Evolutionary conservation across 2,329 filamentous ascomycete species (phyloP), one percentile per base, ranked within the genome.

Genomic region (Venturia effusa): DNA sequence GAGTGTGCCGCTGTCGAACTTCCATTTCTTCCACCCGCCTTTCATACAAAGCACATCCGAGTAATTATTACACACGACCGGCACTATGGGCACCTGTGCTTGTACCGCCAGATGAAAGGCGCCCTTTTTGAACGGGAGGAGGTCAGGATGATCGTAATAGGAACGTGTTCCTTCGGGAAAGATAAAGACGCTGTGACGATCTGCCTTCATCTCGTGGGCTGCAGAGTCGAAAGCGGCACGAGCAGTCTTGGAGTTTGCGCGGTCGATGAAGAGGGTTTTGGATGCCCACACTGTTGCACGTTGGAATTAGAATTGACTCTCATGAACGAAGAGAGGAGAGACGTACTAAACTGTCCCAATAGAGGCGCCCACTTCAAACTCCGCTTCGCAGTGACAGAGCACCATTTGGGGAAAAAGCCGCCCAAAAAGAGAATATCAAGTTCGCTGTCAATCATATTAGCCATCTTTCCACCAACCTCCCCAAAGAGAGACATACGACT

Each of bases 41-140:
- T 30, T 64, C 59, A 64, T 62, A 19, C 27, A 51, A 30, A 81
- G 66, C 3, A 82, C 73, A 66, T 81, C 74, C 66, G 69, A 73
- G 69, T 82, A 82, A 68, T 81, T 81, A 24, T 78, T 80, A n/a
- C 76, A 74, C 2, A 81, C 79, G 41, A 95, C 83, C 0, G 94
- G 94, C 3, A 99, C 88, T 70, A 99, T 90, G 32, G 92, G 92
- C 6, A 97, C 94, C 68, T 91, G 89, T 1, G 93, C 93, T 80
- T 97, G 90, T 24, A 99, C 85, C 57, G 94, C 94, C 40, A 99
- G 83, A 75, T 99, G 93, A 77, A 99, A 99, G 59, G 93, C 94
- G 66, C 94, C 94, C 81, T 99, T 99, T 79, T 99, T 99, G 82
- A 97, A 99, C n/a, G 92, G 90, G 63, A 97, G 80, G 70, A 99